Percentiles rank a stretch among this genome's conserved stretches.
These are phyloP conservation scores for Peniophora sp. DNA, from an alignment of 1,284 basidiomycete genomes.

Conservation along the genomic window DNA sequence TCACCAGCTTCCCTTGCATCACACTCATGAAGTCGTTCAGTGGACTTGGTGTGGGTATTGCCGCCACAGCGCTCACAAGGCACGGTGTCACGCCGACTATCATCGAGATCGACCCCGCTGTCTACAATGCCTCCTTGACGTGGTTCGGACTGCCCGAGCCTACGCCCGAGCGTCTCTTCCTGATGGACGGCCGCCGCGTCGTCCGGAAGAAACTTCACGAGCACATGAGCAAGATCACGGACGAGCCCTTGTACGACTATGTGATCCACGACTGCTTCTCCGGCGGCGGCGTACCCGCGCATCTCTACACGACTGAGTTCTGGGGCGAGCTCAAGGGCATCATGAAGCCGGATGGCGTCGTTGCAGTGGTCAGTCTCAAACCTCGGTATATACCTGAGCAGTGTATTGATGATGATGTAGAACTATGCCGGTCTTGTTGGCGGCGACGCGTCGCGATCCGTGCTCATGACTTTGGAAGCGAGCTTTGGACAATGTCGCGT, in stretches of 20 bases:
- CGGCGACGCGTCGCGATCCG: constrained; percentile 56
- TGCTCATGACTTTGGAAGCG: constrained; percentile 60
- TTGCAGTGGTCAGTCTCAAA: constrained; percentile 64
- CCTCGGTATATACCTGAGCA: neutral
- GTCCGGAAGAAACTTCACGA: constrained; percentile 33
- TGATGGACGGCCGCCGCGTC: constrained; percentile 73
- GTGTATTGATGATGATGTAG: constrained; percentile 31
- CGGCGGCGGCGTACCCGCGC: constrained; percentile 76
- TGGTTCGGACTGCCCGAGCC: constrained; percentile 74
- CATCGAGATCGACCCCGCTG: constrained; percentile 82
- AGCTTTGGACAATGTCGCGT: constrained; percentile 71
- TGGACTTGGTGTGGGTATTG: constrained; percentile 80
- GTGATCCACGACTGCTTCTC: constrained; percentile 90
- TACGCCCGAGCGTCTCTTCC: constrained; percentile 45
- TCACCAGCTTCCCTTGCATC: neutral
- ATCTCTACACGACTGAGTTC: constrained; percentile 78
- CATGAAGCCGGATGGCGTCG: constrained; percentile 64
- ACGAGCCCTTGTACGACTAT: constrained; percentile 51
- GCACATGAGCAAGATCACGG: constrained; percentile 21
- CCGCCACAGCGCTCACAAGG: constrained; percentile 62
- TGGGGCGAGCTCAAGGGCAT: constrained; percentile 64
- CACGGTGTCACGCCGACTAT: constrained; percentile 66
- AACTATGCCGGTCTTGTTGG: constrained; percentile 66
- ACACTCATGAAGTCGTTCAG: constrained; percentile 29
- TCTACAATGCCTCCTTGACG: constrained; percentile 72